Conservation (phyloP, 805 yeast species). For the Pichia nakasei region DNA sequence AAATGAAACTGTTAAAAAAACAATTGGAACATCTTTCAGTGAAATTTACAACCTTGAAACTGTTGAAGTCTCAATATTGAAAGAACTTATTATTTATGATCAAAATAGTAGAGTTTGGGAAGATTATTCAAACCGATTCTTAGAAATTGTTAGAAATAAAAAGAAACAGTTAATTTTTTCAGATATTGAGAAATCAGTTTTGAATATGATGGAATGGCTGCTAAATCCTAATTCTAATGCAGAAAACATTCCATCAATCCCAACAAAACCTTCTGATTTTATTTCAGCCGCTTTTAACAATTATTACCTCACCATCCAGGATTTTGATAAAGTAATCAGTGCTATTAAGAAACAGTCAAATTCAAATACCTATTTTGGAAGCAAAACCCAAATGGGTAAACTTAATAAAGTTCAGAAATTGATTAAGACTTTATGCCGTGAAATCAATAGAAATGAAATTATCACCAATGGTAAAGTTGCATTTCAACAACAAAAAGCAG, state of each 20-base stretch:
- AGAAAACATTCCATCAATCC: conserved; percentile 1
- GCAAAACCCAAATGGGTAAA: neutral
- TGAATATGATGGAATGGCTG: conserved; percentile 12
- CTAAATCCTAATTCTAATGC: conserved; percentile 4
- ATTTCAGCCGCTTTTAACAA: conserved; percentile 18
- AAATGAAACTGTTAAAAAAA: conserved; percentile 12
- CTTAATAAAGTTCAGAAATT: neutral
- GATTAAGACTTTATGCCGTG: neutral
- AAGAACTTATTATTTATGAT: conserved; percentile 33
- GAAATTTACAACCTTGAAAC: conserved; percentile 16
- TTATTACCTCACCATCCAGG: conserved; percentile 17
- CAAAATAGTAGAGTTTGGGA: conserved; percentile 20
- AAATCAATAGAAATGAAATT: conserved; percentile 2
- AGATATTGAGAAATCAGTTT: conserved; percentile 30
- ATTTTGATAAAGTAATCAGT: conserved; percentile 17
- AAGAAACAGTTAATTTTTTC: conserved; percentile 19
- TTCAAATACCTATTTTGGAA: conserved; percentile 1
- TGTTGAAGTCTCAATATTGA: conserved; percentile 30
- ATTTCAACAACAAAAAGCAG: neutral
- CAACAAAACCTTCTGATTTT: conserved; percentile 11
- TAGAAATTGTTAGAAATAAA: conserved; percentile 4
- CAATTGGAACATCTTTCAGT: conserved; percentile 18
- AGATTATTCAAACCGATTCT: conserved; percentile 14
- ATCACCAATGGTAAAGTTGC: neutral
- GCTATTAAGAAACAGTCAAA: conserved; percentile 3